Evolutionary conservation across 805 yeast genomes (phyloP).

Genomic region (Candida bentonensis): DNA sequence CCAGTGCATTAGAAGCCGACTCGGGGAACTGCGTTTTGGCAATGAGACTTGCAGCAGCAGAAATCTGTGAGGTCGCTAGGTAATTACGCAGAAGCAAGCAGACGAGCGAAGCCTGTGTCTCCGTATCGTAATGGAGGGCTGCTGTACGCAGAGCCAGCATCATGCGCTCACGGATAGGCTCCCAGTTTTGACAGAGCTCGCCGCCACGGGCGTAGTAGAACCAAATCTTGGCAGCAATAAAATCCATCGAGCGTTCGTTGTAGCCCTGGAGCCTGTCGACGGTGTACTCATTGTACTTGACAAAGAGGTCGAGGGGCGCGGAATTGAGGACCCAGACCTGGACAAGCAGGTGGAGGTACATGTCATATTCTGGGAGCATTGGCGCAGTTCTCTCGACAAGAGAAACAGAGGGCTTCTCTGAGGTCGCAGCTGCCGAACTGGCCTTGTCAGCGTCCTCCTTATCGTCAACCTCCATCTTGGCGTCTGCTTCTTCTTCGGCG

Average conservation of each 20-base stretch:
- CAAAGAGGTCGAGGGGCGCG: constrained; percentile 33
- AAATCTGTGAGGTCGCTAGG: constrained; percentile 61
- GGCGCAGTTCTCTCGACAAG: constrained; percentile 18
- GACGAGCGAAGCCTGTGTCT: constrained; percentile 76
- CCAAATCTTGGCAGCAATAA: constrained; percentile 84
- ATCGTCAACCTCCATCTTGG: constrained; percentile 7
- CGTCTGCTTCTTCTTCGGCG: constrained; percentile 13
- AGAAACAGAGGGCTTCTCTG: neutral
- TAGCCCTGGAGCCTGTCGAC: constrained; percentile 34
- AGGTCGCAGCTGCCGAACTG: neutral
- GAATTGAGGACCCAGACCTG: constrained; percentile 65
- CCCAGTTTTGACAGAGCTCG: constrained; percentile 41
- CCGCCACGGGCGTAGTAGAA: constrained; percentile 71
- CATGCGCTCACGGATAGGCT: constrained; percentile 53
- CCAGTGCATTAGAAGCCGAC: constrained; percentile 71
- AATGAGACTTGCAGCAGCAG: constrained; percentile 78
- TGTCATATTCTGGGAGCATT: constrained; percentile 64
- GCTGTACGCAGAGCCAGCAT: constrained; percentile 73
- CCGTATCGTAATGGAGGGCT: constrained; percentile 80
- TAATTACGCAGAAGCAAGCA: constrained; percentile 78
- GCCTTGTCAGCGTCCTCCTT: neutral
- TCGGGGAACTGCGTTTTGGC: constrained; percentile 83
- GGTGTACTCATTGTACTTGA: constrained; percentile 29
- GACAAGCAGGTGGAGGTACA: constrained; percentile 63
- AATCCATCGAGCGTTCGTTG: constrained; percentile 74